Evolutionary conservation across 768 basidiomycete species (phyloP), one percentile per base, ranked within the genome.

Genomic region (Trametes cubensis): DNA sequence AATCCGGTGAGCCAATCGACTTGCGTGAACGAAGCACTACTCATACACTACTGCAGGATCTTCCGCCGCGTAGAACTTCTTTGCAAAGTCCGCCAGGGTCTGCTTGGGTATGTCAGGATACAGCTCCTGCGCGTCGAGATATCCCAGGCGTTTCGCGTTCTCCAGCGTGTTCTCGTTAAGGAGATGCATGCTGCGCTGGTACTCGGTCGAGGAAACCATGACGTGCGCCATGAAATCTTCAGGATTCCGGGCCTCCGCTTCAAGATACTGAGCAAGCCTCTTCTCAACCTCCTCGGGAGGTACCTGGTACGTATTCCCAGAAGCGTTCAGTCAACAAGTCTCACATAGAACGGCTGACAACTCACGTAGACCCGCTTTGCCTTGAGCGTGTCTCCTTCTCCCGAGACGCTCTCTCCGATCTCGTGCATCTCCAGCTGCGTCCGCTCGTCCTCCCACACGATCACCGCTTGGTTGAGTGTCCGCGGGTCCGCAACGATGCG

Each of bases 401-500:
- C 74, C 2, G 68, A 64, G 1, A 68, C 20, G 20, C 64, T 51
- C 42, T 70, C 68, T 2, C 63, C 59, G 23, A 74, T 38, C 23
- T 62, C 67, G 21, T 65, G 67, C 25, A 63, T 58, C 62, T 74
- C 70, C 13, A 61, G 57, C 51, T 70, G 59, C 7, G 68, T 70
- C 13, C 69, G 30, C 41, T 73, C 69, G 10, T 74, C 75, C 25
- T 69, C 66, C 61, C 70, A 72, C 6, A 65, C 61, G 13, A 71
- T 67, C 5, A 76, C 71, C 21, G 49, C 66, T 28, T 70, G 70
- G 60, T 77, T 75, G 30, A 75, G 46, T 18, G 75, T 76, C 8
- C 74, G 65, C 39, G 65, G 58, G 48, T 76, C 75, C 17, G 66
- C 67, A 45, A 76, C 66, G 48, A 76, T 74, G 28, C 66, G 70